phyloP scores from a whole-genome alignment of 805 yeast genomes.

The Torulaspora quercuum region DNA sequence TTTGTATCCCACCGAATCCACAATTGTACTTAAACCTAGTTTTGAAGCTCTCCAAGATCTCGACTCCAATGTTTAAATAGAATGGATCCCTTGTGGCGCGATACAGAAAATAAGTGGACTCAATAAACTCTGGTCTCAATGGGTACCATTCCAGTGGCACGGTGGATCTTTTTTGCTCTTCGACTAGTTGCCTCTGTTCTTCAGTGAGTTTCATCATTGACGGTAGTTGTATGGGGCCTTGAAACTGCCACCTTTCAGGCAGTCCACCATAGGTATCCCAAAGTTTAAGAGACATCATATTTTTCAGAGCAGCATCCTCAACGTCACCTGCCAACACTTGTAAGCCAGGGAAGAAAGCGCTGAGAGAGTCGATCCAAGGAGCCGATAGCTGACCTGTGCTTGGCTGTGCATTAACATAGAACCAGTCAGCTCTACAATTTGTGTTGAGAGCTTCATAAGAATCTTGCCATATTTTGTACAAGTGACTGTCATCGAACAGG shows the following conservation, averaged over 20 bases:
- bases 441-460: slow-evolving; percentile 57
- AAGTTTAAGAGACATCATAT: slow-evolving; percentile 61
- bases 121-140: slow-evolving; percentile 85
- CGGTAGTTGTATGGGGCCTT: slow-evolving; percentile 3
- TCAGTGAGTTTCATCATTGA: not conserved
- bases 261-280: slow-evolving; percentile 79
- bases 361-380: slow-evolving; percentile 78
- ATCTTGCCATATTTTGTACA: slow-evolving; percentile 53
- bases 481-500: slow-evolving; percentile 58
- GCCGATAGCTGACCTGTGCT: slow-evolving; percentile 48
- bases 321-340: slow-evolving; percentile 76
- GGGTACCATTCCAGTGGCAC: slow-evolving; percentile 82
- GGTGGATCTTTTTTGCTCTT: slow-evolving; percentile 35
- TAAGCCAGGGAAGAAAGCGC: slow-evolving; percentile 87
- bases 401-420: slow-evolving; percentile 54
- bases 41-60: slow-evolving; percentile 54
- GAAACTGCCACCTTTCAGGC: slow-evolving; percentile 82
- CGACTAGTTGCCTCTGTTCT: not conserved
- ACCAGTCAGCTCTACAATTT: slow-evolving; percentile 51
- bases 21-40: slow-evolving; percentile 55
- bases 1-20: slow-evolving; percentile 77
- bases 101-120: slow-evolving; percentile 79
- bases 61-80: slow-evolving; percentile 70
- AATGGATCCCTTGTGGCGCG: slow-evolving; percentile 84
- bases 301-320: slow-evolving; percentile 57